Evolutionary conservation across 75 land plant genomes (phyloP).

Genomic region (Larix kaempferi): DNA sequence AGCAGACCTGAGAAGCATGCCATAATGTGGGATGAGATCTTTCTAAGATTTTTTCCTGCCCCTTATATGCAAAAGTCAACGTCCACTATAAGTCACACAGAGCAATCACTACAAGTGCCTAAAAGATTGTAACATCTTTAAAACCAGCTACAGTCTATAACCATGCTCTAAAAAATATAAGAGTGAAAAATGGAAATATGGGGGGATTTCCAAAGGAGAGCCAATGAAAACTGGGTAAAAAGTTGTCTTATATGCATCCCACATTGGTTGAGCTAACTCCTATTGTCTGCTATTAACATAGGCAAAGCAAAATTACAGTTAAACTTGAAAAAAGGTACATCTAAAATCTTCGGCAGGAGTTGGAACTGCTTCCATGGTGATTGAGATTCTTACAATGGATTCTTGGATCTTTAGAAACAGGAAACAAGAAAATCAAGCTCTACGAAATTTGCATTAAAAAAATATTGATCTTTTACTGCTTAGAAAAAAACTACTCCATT

Average conservation of each 20-base stretch:
- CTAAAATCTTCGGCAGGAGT: too few species aligned
- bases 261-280: neutral
- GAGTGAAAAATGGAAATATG: neutral
- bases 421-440: neutral
- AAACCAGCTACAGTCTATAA: too few species aligned
- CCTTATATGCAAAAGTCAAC: neutral
- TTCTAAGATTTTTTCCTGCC: neutral
- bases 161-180: too few species aligned
- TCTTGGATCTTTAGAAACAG: neutral
- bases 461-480: neutral
- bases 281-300: constrained; percentile 7
- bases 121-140: too few species aligned
- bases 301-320: neutral
- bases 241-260: neutral
- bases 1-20: neutral
- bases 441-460: neutral
- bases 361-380: too few species aligned
- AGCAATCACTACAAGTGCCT: too few species aligned
- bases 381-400: neutral
- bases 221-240: neutral
- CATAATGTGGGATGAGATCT: neutral
- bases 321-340: neutral
- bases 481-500: neutral
- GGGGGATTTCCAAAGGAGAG: neutral
- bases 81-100: neutral